Evolutionary conservation across 345 rosid species (phyloP), one percentile per base, ranked within the genome.

Genomic region (Rhodamnia rubescens): DNA sequence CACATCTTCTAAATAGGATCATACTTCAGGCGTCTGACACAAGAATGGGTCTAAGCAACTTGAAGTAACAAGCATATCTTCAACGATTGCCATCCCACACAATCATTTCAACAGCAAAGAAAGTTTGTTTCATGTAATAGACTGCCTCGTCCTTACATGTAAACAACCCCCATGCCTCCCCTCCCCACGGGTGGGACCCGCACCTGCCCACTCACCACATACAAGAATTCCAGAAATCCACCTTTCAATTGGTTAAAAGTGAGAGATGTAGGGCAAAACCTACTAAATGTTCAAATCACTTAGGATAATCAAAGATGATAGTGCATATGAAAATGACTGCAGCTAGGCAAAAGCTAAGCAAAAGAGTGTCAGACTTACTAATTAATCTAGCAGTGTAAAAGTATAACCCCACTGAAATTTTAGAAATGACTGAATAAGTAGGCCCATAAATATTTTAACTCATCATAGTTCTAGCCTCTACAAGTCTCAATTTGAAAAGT

Each of bases 11-110:
- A 69, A 16, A 69, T 69, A 61, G 26, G 13, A 36, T 18, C 47
- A 69, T 0, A 69, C 78, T 18, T 18, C 18, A 69, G 11, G 78
- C 13, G 1, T 69, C 3, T 0, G 12, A 0, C 13, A 0, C n/a
- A 58, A 27, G 74, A 9, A 27, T 64, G 75, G 75, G 75, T 32
- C 75, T 0, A 61, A 64, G 74, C 44, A 59, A 59, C 36, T 59
- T 59, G 18, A 27, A 27, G 40, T 61, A 14, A 27, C 9, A 61
- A 14, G 40, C 36, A 58, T 58, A 59, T 16, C 18, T 7, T 5
- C 18, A 59, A 59, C 18, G 11, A 14, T 59, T 13, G 40, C 27
- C 40, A 29, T 3, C 21, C 40, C 40, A 61, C 44, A 32, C 44
- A 64, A 64, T 29, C 75, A 64, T 64, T 29, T 64, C 42, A 7